phyloP scores from a whole-genome alignment of 2,329 filamentous ascomycete genomes.

The Emergomyces pasteurianus region DNA sequence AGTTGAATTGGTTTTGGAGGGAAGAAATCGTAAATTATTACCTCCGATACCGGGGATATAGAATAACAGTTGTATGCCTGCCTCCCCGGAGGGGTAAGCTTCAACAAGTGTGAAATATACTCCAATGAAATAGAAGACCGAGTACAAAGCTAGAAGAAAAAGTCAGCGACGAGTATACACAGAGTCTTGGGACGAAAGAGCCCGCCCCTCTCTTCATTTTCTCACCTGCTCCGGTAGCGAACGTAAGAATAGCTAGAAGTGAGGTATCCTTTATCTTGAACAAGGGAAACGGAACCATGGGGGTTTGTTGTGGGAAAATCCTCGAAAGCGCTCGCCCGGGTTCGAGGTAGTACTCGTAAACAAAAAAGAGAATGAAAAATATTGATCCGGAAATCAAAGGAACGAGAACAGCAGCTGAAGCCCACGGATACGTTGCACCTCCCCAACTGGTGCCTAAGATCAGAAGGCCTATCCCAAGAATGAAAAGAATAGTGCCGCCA shows the following conservation, averaged over 20 bases:
- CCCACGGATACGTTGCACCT: conserved; percentile 43
- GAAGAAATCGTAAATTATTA: conserved; percentile 18
- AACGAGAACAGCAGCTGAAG: conserved; percentile 37
- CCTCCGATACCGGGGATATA: conserved; percentile 52
- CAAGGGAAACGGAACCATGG: conserved; percentile 54
- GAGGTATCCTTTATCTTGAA: conserved; percentile 46
- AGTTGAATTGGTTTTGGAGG: not conserved
- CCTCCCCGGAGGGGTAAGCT: conserved; percentile 38
- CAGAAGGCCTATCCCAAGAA: conserved; percentile 42
- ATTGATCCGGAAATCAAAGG: conserved; percentile 38
- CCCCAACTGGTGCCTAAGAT: conserved; percentile 47
- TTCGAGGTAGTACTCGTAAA: conserved; percentile 45
- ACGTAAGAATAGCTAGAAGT: conserved; percentile 51
- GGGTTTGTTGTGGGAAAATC: conserved; percentile 42
- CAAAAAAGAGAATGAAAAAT: conserved; percentile 32
- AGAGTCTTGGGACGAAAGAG: not conserved
- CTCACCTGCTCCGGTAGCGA: conserved; percentile 43
- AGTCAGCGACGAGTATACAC: not conserved
- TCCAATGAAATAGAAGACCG: conserved; percentile 56
- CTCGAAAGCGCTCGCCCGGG: conserved; percentile 37
- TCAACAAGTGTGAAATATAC: conserved; percentile 56
- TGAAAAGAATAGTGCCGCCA: conserved; percentile 46
- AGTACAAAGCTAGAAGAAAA: conserved; percentile 27
- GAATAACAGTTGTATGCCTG: conserved; percentile 49
- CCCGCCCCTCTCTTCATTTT: not conserved